Evolutionary conservation across 495 filamentous ascomycete genomes (phyloP).

Genomic region (Lepraria neglecta): DNA sequence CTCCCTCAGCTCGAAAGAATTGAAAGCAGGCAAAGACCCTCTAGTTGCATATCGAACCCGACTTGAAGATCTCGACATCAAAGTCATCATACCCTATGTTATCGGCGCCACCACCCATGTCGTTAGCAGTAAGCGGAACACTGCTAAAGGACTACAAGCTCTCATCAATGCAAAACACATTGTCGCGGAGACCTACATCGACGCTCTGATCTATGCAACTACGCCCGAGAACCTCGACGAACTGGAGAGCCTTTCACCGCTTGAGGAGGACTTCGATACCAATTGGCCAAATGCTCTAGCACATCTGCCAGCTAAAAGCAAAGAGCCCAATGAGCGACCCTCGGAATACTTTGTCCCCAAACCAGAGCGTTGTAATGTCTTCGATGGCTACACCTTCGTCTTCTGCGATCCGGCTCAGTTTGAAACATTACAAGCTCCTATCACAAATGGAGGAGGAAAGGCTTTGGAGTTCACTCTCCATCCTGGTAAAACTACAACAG

Average conservation of each 20-base stretch:
- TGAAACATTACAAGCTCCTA: constrained; percentile 63
- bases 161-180: constrained; percentile 77
- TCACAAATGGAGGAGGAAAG: constrained; percentile 79
- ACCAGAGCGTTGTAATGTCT: constrained; percentile 57
- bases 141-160: constrained; percentile 77
- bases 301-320: constrained; percentile 66
- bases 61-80: constrained; percentile 80
- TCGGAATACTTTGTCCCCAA: constrained; percentile 63
- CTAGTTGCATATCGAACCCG: constrained; percentile 52
- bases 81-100: constrained; percentile 67
- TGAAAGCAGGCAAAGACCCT: constrained; percentile 58
- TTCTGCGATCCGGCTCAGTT: constrained; percentile 78
- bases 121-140: constrained; percentile 84
- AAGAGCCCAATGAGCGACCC: constrained; percentile 62
- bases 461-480: constrained; percentile 58
- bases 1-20: constrained; percentile 69
- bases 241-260: constrained; percentile 48
- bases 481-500: constrained; percentile 59
- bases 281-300: constrained; percentile 71
- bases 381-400: constrained; percentile 82
- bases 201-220: constrained; percentile 65
- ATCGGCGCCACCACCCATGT: constrained; percentile 73
- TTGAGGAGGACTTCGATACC: constrained; percentile 80
- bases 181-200: constrained; percentile 68
- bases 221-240: constrained; percentile 47